A percentile compares a stretch with the other conserved stretches of the same genome.
Evolutionary conservation across 495 filamentous ascomycete species (phyloP).

Genomic region (Tetracladium marchalianum): DNA sequence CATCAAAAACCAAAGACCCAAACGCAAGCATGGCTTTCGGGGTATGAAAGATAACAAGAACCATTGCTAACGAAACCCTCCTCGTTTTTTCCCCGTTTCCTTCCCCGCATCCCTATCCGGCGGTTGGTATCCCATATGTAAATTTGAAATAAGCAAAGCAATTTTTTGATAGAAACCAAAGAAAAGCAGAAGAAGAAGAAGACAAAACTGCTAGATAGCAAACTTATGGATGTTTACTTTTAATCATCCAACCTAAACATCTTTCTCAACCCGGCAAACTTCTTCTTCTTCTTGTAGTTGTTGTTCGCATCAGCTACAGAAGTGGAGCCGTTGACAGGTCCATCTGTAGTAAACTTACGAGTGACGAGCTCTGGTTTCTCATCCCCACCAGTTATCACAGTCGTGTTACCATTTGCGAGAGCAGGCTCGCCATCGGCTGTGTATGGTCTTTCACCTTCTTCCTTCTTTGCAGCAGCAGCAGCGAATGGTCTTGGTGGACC

Average conservation of each 20-base stretch:
- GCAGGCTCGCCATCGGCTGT: constrained; percentile 10
- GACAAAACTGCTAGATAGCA: too few species aligned
- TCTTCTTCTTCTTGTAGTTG: constrained; percentile 17
- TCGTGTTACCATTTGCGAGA: constrained; percentile 1
- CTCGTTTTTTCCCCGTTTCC: too few species aligned
- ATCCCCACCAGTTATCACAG: background rate
- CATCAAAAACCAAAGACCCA: too few species aligned
- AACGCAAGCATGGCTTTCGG: too few species aligned
- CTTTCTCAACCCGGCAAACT: constrained; percentile 15
- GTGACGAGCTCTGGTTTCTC: constrained; percentile 9
- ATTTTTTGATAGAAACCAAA: too few species aligned
- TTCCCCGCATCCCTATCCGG: too few species aligned
- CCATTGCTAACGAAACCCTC: too few species aligned
- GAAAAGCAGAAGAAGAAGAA: too few species aligned
- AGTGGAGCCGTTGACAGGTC: constrained; percentile 2
- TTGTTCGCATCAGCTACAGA: background rate
- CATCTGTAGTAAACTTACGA: constrained; percentile 13
- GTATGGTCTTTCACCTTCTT: constrained; percentile 8
- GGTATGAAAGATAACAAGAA: too few species aligned
- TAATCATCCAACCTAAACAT: constrained; percentile 17
- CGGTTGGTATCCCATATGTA: too few species aligned
- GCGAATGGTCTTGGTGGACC: background rate
- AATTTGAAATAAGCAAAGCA: too few species aligned
- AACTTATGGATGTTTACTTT: background rate
- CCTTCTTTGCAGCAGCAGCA: background rate